phyloP scores from a whole-genome alignment of 495 filamentous ascomycete species.

The Pseudomonodictys pantanalensis region DNA sequence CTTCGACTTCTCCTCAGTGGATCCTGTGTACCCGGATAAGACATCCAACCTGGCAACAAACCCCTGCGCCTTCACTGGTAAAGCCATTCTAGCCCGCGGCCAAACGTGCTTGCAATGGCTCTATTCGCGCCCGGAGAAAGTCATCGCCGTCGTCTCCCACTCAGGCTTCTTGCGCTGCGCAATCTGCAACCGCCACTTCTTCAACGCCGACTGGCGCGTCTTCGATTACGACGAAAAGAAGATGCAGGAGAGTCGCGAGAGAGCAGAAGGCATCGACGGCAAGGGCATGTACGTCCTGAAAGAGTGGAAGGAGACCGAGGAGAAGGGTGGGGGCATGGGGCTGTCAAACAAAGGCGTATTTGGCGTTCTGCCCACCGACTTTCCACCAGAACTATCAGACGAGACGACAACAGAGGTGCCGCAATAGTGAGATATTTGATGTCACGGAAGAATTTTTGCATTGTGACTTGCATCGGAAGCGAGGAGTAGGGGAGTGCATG shows the following conservation, averaged over 20 bases:
- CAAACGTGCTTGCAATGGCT: conserved; percentile 49
- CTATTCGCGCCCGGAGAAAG: conserved; percentile 54
- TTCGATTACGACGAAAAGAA: conserved; percentile 53
- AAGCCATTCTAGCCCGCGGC: conserved; percentile 50
- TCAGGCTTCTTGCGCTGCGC: conserved; percentile 54
- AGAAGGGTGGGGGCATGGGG: conserved; percentile 39
- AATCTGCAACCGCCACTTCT: conserved; percentile 49
- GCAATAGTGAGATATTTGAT: background rate
- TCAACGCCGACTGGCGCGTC: conserved; percentile 61
- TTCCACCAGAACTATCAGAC: conserved; percentile 24
- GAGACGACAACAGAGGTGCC: conserved; percentile 10
- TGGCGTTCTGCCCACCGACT: conserved; percentile 20
- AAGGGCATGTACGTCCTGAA: conserved; percentile 24
- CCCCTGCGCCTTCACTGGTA: conserved; percentile 49
- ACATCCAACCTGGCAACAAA: conserved; percentile 39
- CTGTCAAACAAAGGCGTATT: conserved; percentile 32
- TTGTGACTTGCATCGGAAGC: background rate
- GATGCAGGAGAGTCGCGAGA: conserved; percentile 16
- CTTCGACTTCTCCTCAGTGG: conserved; percentile 52
- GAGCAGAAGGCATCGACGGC: conserved; percentile 5
- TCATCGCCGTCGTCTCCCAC: conserved; percentile 59
- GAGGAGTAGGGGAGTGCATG: background rate
- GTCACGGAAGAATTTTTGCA: background rate
- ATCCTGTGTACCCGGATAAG: conserved; percentile 57
- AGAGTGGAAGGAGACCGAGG: conserved; percentile 37